A percentile compares a stretch with the other conserved stretches of the same genome.
Conservation (phyloP, 805 yeast species). For the Lachancea thermotolerans region DNA sequence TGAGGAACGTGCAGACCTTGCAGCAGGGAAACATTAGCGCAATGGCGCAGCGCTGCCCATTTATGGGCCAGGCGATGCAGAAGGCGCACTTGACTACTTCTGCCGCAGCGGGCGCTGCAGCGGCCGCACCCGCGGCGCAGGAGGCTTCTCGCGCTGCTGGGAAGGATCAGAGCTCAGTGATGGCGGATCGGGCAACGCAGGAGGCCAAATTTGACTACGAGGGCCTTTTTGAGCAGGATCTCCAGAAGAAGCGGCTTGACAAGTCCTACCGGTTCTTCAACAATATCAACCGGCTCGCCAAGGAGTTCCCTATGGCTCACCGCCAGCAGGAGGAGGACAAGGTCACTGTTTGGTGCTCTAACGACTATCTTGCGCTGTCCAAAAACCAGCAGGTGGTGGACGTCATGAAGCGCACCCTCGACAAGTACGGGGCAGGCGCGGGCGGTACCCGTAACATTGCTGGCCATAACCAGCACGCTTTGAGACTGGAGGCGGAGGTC, state of each 20-base stretch:
- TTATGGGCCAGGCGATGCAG: conserved; percentile 73
- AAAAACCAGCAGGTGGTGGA: conserved; percentile 64
- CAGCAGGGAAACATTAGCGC: conserved; percentile 35
- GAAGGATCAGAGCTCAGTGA: conserved; percentile 17
- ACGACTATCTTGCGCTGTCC: conserved; percentile 95
- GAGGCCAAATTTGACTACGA: conserved; percentile 63
- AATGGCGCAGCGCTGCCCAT: conserved; percentile 79
- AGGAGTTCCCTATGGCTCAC: conserved; percentile 91
- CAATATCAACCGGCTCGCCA: conserved; percentile 92
- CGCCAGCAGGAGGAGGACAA: conserved; percentile 65
- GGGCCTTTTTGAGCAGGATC: conserved; percentile 59
- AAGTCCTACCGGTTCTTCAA: conserved; percentile 94
- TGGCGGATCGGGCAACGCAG: conserved; percentile 36
- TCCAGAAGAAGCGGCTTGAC: conserved; percentile 71
- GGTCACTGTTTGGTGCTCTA: conserved; percentile 98
- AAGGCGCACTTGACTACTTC: conserved; percentile 31
- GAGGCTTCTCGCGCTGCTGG: conserved; percentile 24
- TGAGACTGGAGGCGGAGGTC: conserved; percentile 73
- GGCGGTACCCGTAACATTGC: conserved; percentile 99
- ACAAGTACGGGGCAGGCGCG: conserved; percentile 94
- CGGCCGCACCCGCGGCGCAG: conserved; percentile 23
- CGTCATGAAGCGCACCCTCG: conserved; percentile 73
- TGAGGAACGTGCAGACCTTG: conserved; percentile 22
- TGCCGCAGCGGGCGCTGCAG: conserved; percentile 27
- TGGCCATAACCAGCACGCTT: conserved; percentile 91